Evolutionary conservation across 1,139 yeast species (phyloP).

Genomic region (Zygoascus meyerae): DNA sequence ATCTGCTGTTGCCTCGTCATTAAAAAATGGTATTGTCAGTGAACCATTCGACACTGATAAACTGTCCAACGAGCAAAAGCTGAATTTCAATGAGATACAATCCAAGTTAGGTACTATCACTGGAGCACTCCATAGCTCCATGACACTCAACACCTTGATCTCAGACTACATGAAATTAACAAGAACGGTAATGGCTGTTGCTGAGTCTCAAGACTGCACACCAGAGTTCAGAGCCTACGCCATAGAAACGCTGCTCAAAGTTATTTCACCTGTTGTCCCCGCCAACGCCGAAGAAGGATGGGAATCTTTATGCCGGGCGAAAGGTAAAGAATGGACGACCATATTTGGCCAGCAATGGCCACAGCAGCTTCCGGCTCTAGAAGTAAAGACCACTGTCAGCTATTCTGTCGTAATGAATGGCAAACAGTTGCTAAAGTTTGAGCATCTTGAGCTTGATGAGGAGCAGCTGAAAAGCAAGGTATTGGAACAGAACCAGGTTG

Average conservation of each 20-base stretch:
- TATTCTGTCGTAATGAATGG: slow-evolving; percentile 58
- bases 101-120: slow-evolving; percentile 47
- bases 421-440: slow-evolving; percentile 45
- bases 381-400: background rate
- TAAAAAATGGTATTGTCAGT: slow-evolving; percentile 6
- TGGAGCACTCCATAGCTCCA: slow-evolving; percentile 50
- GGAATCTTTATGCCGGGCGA: slow-evolving; percentile 43
- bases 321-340: slow-evolving; percentile 41
- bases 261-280: slow-evolving; percentile 75
- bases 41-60: slow-evolving; percentile 2
- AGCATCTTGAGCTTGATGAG: slow-evolving; percentile 35
- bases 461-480: slow-evolving; percentile 28
- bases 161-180: slow-evolving; percentile 89
- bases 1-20: slow-evolving; percentile 18
- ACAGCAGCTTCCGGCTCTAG: slow-evolving; percentile 3
- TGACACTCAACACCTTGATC: slow-evolving; percentile 75
- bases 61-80: slow-evolving; percentile 44
- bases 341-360: slow-evolving; percentile 42
- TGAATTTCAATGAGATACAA: slow-evolving; percentile 55
- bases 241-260: slow-evolving; percentile 48
- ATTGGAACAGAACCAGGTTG: slow-evolving; percentile 16
- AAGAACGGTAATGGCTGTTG: slow-evolving; percentile 40
- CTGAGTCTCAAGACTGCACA: slow-evolving; percentile 28
- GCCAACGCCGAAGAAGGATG: slow-evolving; percentile 78
- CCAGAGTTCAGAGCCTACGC: slow-evolving; percentile 38